Conservation (phyloP, 257 asterid genomes). For the Buddleja alternifolia region DNA sequence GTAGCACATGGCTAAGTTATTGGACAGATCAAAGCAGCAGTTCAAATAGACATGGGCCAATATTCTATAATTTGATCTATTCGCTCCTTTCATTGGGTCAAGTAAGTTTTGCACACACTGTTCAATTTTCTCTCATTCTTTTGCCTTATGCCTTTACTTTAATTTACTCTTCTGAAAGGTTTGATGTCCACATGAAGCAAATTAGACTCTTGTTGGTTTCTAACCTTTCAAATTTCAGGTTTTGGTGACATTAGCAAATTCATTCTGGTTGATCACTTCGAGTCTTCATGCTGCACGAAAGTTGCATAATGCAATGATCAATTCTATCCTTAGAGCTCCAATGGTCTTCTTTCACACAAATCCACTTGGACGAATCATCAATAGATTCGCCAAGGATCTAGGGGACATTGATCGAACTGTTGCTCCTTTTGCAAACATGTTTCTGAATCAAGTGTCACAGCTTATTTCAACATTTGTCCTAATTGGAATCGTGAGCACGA, state of each 20-base stretch:
- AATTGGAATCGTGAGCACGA: slow-evolving; percentile 47
- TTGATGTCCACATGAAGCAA: too few relatives aligned
- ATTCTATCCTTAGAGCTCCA: slow-evolving; percentile 55
- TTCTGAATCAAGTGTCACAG: slow-evolving; percentile 48
- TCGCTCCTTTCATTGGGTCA: slow-evolving; percentile 58
- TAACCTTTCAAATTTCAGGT: slow-evolving; percentile 35
- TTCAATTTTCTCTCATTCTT: too few relatives aligned
- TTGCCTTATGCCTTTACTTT: too few relatives aligned
- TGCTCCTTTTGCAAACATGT: slow-evolving; percentile 36
- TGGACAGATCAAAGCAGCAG: slow-evolving; percentile 55
- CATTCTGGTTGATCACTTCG: slow-evolving; percentile 57
- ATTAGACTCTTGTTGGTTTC: too few relatives aligned
- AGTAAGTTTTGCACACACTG: slow-evolving; percentile 29
- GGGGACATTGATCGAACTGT: slow-evolving; percentile 55
- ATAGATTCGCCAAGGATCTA: slow-evolving; percentile 50
- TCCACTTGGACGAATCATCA: slow-evolving; percentile 58
- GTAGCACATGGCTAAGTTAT: slow-evolving; percentile 66
- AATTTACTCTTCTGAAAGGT: too few relatives aligned
- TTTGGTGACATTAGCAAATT: slow-evolving; percentile 48
- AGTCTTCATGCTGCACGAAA: slow-evolving; percentile 51
- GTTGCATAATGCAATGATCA: slow-evolving; percentile 54
- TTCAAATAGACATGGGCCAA: slow-evolving; percentile 39
- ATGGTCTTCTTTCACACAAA: slow-evolving; percentile 63
- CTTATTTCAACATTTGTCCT: slow-evolving; percentile 48
- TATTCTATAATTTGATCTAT: slow-evolving; percentile 52